Conservation (phyloP, 352 stramenopile genomes). For the Globisporangium paddicum region DNA sequence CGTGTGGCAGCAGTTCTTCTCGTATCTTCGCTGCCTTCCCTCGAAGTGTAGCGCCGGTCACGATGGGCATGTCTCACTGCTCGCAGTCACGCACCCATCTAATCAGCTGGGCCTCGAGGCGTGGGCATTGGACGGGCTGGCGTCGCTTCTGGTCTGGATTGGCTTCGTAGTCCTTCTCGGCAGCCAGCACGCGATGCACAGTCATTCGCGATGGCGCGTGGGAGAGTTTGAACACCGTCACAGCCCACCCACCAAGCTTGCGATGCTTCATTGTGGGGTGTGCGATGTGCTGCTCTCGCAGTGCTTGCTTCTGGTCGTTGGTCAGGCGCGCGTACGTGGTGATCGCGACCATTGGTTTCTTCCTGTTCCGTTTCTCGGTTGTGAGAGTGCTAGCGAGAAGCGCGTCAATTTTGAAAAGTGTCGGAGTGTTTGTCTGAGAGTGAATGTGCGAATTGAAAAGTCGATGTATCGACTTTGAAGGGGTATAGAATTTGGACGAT, state of each 20-base stretch:
- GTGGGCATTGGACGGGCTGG: background rate
- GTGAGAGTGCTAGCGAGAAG: no score
- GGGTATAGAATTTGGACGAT: no score
- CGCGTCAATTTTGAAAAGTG: no score
- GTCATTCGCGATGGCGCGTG: background rate
- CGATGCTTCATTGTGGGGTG: background rate
- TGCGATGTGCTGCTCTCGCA: background rate
- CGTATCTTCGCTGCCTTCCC: background rate
- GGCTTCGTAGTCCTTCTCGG: background rate
- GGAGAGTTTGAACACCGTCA: background rate
- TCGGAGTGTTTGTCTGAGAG: no score
- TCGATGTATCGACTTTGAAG: no score
- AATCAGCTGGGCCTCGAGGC: background rate
- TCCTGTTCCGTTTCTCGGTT: no score
- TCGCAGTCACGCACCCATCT: background rate
- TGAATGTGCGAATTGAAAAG: no score
- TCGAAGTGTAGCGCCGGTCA: background rate
- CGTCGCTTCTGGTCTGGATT: background rate
- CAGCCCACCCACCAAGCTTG: background rate
- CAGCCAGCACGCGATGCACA: background rate
- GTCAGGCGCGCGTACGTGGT: background rate
- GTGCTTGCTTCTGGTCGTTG: conserved; percentile 2
- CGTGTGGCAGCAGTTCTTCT: background rate
- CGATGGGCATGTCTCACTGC: background rate
- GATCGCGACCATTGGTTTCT: background rate